Conservation (phyloP, 73 alveolate genomes). For the Blepharisma stoltei region DNA sequence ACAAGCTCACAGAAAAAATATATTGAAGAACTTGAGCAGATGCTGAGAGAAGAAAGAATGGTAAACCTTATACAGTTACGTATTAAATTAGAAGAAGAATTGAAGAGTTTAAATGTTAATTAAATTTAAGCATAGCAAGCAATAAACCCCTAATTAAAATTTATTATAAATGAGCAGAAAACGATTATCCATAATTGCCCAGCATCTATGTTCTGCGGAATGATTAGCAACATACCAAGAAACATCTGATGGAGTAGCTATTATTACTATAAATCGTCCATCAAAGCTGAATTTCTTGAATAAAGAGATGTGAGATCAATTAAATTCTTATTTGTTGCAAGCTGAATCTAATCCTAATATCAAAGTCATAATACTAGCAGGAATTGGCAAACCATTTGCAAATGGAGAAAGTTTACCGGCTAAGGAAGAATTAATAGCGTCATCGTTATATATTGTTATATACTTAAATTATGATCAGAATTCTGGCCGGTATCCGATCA, state of each 20-base stretch:
- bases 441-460: too few relatives aligned
- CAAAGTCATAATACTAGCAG: constrained; percentile 52
- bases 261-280: constrained; percentile 56
- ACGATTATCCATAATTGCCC: too few relatives aligned
- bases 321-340: constrained; percentile 35
- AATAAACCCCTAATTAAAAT: too few relatives aligned
- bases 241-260: constrained; percentile 39
- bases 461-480: too few relatives aligned
- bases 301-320: constrained; percentile 38
- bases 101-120: too few relatives aligned
- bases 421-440: constrained; percentile 1
- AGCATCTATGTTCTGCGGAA: too few relatives aligned
- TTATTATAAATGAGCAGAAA: too few relatives aligned
- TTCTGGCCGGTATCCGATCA: too few relatives aligned
- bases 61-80: background rate
- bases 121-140: too few relatives aligned
- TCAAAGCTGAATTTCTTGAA: constrained; percentile 52
- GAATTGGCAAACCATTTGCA: constrained; percentile 46
- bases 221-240: background rate
- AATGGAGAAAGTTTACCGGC: constrained; percentile 51
- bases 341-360: constrained; percentile 48
- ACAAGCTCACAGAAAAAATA: constrained; percentile 6
- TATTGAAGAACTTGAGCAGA: background rate
- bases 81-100: constrained; percentile 14
- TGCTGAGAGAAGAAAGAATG: constrained; percentile 18